A percentile compares a stretch with the other conserved stretches of the same genome.
These are phyloP conservation scores for Chloromonas sp. DNA, from an alignment of 163 green algal species.

Conservation along the genomic window DNA sequence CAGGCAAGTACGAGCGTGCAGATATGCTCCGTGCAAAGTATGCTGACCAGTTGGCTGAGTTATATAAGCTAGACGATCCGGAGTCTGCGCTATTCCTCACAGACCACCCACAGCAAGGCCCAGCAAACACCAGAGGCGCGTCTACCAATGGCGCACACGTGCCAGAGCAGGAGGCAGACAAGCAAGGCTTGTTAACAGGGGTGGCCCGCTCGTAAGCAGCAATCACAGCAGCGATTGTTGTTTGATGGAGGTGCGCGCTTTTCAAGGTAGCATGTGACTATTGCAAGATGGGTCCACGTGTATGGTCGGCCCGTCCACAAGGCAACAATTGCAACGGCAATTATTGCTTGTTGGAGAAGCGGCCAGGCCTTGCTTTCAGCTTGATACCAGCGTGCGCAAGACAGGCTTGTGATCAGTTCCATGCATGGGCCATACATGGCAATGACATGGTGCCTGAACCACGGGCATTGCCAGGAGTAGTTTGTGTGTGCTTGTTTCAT, in stretches of 20 bases:
- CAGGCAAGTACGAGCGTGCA: conserved; percentile 46
- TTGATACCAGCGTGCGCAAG: too few species aligned
- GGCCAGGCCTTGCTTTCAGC: not conserved
- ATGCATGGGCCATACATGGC: too few species aligned
- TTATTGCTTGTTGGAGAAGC: not conserved
- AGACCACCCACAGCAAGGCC: not conserved
- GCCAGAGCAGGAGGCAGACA: not conserved
- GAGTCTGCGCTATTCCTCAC: conserved; percentile 1
- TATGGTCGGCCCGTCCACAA: too few species aligned
- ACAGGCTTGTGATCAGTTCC: too few species aligned
- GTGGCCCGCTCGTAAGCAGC: not conserved
- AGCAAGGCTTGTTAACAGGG: not conserved
- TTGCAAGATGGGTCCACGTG: too few species aligned
- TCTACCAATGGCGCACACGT: not conserved
- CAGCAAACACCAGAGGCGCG: not conserved
- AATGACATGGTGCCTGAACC: too few species aligned
- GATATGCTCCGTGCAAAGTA: conserved; percentile 33
- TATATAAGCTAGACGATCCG: conserved; percentile 24
- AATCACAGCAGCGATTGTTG: not conserved
- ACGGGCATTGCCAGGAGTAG: too few species aligned
- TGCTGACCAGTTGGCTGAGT: conserved; percentile 28
- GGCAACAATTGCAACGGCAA: too few species aligned
- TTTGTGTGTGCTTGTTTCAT: too few species aligned
- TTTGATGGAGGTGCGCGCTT: not conserved
- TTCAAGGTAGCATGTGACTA: too few species aligned